These are phyloP conservation scores for Boletus reticulatus DNA, from an alignment of 768 basidiomycete species.

Conservation along the genomic window DNA sequence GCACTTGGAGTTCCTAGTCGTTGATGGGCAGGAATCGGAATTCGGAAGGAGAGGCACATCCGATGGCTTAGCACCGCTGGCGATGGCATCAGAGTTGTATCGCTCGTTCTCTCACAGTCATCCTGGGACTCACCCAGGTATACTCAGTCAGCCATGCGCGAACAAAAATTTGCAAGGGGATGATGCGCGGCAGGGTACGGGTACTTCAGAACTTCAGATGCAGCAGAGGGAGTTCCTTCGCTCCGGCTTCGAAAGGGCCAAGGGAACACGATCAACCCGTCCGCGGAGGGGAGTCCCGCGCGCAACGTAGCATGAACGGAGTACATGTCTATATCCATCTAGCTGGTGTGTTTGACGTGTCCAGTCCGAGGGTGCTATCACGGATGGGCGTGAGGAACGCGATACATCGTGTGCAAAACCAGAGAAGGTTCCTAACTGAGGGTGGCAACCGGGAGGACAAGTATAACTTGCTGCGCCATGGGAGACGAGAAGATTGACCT, in stretches of 20 bases:
- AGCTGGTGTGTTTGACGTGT: slow-evolving; percentile 7
- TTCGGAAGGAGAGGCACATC: too few species aligned
- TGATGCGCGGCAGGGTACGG: slow-evolving; percentile 6
- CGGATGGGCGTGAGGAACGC: slow-evolving; percentile 21
- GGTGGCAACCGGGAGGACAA: slow-evolving; percentile 20
- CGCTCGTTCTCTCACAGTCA: too few species aligned
- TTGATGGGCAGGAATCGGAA: too few species aligned
- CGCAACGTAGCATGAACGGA: background rate
- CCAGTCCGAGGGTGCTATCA: slow-evolving; percentile 10
- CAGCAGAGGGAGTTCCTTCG: slow-evolving; percentile 3
- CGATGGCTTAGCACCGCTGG: background rate
- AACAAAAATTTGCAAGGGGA: background rate
- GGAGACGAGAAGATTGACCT: slow-evolving; percentile 16
- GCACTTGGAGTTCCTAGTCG: too few species aligned
- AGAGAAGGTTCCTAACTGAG: slow-evolving; percentile 15
- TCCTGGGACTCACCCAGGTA: too few species aligned
- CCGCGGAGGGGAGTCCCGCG: slow-evolving; percentile 22
- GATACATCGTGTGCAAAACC: slow-evolving; percentile 16
- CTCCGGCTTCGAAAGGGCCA: slow-evolving; percentile 15
- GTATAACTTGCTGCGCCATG: slow-evolving; percentile 20
- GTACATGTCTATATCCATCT: slow-evolving; percentile 2
- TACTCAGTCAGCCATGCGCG: background rate
- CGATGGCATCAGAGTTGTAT: background rate
- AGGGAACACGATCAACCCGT: slow-evolving; percentile 22
- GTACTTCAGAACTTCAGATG: slow-evolving; percentile 7